Evolutionary conservation across 345 rosid species (phyloP), one percentile per base, ranked within the genome.

Genomic region (Corymbia maculata): DNA sequence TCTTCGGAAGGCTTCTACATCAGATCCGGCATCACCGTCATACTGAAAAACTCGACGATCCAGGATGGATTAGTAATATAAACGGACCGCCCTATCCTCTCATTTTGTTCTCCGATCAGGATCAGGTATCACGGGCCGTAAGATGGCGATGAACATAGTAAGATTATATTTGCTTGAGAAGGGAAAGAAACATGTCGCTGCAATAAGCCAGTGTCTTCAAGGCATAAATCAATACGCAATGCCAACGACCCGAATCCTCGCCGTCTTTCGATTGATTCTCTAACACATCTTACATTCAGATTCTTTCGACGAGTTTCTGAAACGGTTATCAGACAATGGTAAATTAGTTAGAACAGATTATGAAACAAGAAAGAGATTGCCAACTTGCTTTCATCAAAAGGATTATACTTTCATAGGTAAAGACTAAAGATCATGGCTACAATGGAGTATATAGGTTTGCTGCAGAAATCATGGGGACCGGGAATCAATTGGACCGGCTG

Each of bases 1-100:
- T 92, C 98, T 51, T 87, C 92, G 13, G 97, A 97, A 70, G 99
- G 99, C 32, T 96, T 97, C 89, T 95, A 94, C 88, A 95, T 97
- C 89, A 94, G 99, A 87, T 93, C 98, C 4, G 98, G 98, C 57
- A 92, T 95, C 91, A 95, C 94, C 16, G 45, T 97, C 30, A 92
- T 94, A 85, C 87, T 91, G 90, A 97, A 92, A 90, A 97, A 97
- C 90, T 92, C 98, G 3, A 90, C 89, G 59, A 95, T 97, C 88
- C 61, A 85, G 89, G 96, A 97, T 88, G 98, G 97, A 85, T 75
- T 90, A 87, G 97, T 95, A 64, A 95, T 96, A 94, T 97, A 90
- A 92, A 80, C 75, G 42, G 51, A 66, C 51, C 61, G 22, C 47
- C 51, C 85, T 86, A 52, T 70, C 89, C 68, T 59, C 87, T 86